Evolutionary conservation across 2,329 filamentous ascomycete species (phyloP).

Genomic region (Monosporascus sp.): DNA sequence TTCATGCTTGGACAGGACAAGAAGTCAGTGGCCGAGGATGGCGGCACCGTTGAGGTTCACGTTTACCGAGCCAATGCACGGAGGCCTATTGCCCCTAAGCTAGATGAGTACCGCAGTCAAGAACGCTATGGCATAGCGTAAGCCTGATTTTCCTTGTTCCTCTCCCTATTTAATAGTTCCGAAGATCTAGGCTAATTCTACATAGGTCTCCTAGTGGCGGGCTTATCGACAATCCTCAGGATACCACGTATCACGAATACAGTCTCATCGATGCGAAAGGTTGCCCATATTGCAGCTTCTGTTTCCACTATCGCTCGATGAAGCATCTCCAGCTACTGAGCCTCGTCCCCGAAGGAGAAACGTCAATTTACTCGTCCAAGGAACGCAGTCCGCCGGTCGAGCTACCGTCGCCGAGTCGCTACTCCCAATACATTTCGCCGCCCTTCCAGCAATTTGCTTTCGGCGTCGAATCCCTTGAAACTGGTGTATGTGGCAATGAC

Average conservation of each 20-base stretch:
- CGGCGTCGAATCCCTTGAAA: conserved; percentile 7
- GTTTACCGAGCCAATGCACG: conserved; percentile 48
- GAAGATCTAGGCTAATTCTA: conserved; percentile 2
- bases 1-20: conserved; percentile 36
- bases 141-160: conserved; percentile 18
- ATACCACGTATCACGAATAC: conserved; percentile 48
- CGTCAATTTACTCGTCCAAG: conserved; percentile 1
- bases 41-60: conserved; percentile 50
- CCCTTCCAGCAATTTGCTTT: conserved; percentile 11
- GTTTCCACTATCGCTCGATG: conserved; percentile 53
- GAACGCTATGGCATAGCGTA: conserved; percentile 50
- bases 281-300: conserved; percentile 47
- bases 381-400: background rate
- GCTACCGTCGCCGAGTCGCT: background rate
- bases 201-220: conserved; percentile 49
- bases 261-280: conserved; percentile 46
- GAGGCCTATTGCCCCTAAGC: conserved; percentile 34
- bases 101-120: conserved; percentile 41
- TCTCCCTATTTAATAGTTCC: conserved; percentile 1
- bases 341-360: conserved; percentile 33
- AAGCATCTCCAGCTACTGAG: conserved; percentile 42
- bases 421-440: background rate
- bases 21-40: conserved; percentile 43
- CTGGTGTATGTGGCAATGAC: conserved; percentile 7
- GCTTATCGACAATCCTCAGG: conserved; percentile 45